A percentile compares a stretch with the other conserved stretches of the same genome.
These are phyloP conservation scores for Boletus rex-veris DNA, from an alignment of 768 basidiomycete species.

Conservation along the genomic window DNA sequence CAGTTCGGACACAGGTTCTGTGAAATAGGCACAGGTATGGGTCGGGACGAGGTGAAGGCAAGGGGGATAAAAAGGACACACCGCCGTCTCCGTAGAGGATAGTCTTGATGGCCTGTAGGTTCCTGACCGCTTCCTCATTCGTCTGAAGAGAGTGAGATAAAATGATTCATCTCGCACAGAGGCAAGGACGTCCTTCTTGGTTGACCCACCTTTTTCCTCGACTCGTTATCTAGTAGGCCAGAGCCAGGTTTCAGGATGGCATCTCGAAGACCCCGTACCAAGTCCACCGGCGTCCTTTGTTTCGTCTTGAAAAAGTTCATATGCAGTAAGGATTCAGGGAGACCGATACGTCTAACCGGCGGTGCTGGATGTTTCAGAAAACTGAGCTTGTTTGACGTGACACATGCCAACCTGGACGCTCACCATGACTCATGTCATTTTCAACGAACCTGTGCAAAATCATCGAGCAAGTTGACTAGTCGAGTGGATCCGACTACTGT, in stretches of 20 bases:
- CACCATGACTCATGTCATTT: too few species aligned
- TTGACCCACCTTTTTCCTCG: conserved; percentile 68
- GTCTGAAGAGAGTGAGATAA: conserved; percentile 47
- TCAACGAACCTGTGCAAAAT: too few species aligned
- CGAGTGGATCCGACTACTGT: too few species aligned
- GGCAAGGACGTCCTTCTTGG: neutral
- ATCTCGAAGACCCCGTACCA: conserved; percentile 78
- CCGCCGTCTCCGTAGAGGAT: conserved; percentile 88
- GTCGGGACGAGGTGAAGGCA: conserved; percentile 1
- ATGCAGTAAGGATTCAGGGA: neutral
- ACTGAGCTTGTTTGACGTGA: conserved; percentile 1
- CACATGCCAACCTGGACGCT: too few species aligned
- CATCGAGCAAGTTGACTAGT: too few species aligned
- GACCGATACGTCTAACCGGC: neutral
- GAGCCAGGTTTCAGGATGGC: conserved; percentile 73
- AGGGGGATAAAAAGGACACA: conserved; percentile 33
- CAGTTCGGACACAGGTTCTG: conserved; percentile 83
- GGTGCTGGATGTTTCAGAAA: neutral
- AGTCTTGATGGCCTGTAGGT: conserved; percentile 84
- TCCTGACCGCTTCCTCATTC: conserved; percentile 87
- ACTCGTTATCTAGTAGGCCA: conserved; percentile 70
- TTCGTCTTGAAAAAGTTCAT: conserved; percentile 97
- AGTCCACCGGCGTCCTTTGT: conserved; percentile 80
- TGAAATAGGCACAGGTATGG: neutral
- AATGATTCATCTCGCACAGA: neutral